Evolutionary conservation across 495 filamentous ascomycete species (phyloP).

Genomic region (Bacidia gigantensis): DNA sequence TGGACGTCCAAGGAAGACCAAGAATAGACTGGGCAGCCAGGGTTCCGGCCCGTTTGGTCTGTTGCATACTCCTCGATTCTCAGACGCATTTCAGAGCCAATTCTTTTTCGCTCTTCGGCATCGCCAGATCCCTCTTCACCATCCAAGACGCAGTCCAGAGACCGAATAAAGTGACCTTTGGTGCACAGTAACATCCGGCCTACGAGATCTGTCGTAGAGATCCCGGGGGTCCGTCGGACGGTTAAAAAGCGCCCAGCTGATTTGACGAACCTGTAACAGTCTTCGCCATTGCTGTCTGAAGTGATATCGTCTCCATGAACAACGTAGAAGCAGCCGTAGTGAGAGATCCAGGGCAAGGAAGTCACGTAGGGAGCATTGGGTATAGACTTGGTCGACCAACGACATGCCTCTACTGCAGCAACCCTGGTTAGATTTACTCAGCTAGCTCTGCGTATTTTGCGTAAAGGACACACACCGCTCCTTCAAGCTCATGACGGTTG

Average conservation of each 20-base stretch:
- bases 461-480: slow-evolving; percentile 51
- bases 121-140: slow-evolving; percentile 61
- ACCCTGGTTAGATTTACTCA: slow-evolving; percentile 31
- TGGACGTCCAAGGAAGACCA: slow-evolving; percentile 33
- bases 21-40: slow-evolving; percentile 65
- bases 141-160: slow-evolving; percentile 47
- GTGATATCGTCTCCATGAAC: slow-evolving; percentile 89
- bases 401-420: slow-evolving; percentile 81
- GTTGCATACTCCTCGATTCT: slow-evolving; percentile 75
- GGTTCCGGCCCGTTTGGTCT: slow-evolving; percentile 57
- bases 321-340: slow-evolving; percentile 84
- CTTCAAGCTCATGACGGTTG: slow-evolving; percentile 85
- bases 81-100: slow-evolving; percentile 49
- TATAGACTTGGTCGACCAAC: slow-evolving; percentile 77
- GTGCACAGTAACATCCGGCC: slow-evolving; percentile 94
- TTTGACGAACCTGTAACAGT: slow-evolving; percentile 97
- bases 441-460: slow-evolving; percentile 18
- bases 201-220: slow-evolving; percentile 93
- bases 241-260: slow-evolving; percentile 81
- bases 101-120: slow-evolving; percentile 46
- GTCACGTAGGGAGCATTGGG: slow-evolving; percentile 91
- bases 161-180: slow-evolving; percentile 72
- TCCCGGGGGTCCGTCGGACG: slow-evolving; percentile 89
- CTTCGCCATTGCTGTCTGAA: slow-evolving; percentile 69
- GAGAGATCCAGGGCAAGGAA: slow-evolving; percentile 78